These are phyloP conservation scores for Cairneyella variabilis DNA, from an alignment of 495 filamentous ascomycete genomes.

Conservation along the genomic window DNA sequence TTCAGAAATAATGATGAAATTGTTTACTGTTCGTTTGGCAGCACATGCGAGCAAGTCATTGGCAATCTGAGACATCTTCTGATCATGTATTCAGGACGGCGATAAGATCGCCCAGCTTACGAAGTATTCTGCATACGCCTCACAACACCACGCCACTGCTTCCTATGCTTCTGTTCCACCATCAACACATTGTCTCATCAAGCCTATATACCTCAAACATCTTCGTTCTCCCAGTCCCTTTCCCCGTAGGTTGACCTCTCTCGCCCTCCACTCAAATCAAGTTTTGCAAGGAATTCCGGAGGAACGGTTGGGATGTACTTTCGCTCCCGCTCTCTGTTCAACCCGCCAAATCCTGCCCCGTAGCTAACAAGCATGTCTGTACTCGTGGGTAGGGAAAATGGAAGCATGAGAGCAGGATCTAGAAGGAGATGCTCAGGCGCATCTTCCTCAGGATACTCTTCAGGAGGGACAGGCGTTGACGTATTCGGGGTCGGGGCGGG, in stretches of 20 bases:
- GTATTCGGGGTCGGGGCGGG: conserved; percentile 25
- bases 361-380: conserved; percentile 97
- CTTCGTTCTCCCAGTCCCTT: conserved; percentile 28
- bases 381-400: conserved; percentile 89
- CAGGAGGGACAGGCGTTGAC: conserved; percentile 14
- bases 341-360: conserved; percentile 88
- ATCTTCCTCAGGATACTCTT: conserved; percentile 32
- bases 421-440: conserved; percentile 69
- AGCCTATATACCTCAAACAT: conserved; percentile 8
- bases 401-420: conserved; percentile 88
- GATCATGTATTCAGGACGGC: no score
- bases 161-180: background rate
- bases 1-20: no score
- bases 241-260: conserved; percentile 17
- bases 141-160: background rate
- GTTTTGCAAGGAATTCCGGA: conserved; percentile 84
- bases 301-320: conserved; percentile 98
- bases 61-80: no score
- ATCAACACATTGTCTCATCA: background rate
- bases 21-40: no score
- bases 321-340: conserved; percentile 84
- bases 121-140: background rate
- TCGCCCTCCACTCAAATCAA: conserved; percentile 51
- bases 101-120: no score
- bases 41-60: no score